Base-by-base conservation (phyloP, 495 filamentous ascomycete species). In the Penicillium waksmanii region DNA sequence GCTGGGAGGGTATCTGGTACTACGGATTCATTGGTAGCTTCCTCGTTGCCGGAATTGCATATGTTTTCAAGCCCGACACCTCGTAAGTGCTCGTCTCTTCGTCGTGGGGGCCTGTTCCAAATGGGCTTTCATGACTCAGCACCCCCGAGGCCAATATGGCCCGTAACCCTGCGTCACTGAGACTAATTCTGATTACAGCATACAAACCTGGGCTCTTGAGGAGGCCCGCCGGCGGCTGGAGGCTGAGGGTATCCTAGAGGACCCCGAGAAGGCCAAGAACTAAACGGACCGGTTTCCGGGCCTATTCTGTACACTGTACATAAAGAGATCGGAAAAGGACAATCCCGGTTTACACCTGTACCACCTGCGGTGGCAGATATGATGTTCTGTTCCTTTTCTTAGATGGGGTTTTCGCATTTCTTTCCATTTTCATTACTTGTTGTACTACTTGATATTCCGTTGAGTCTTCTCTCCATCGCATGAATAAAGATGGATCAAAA, bases 181-280 rank as follows among this genome's bases (percentile, higher is more conserved):
- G 56, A 64, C 69, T 79, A 43, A 77, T 64, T 46, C 58, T 53
- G 40, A 62, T 18, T 43, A 58, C 60, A 98, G 96, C 67, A 98
- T 99, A 87, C 93, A 98, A 82, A 97, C 93, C 51, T 99, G 95
- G 95, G 95, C 95, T 33, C 82, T 99, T 47, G 95, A 99, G 77
- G 95, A 99, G 78, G 95, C 95, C 40, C 84, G 94, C 56, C 84
- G 95, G 72, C 81, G 95, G 73, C 82, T 99, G 79, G 95, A 99
- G 79, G 88, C 85, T 17, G 95, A 99, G 80, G 95, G 95, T 48
- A 96, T 98, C 70, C 76, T 97, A 63, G 84, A 89, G 69, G 93
- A 96, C 67, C 88, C 90, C 10, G 77, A 81, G 33, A 79, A 75
- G 70, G 65, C 57, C 55, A 72, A 76, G 69, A 76, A 73, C 65